Conservation (phyloP, 2,329 filamentous ascomycete genomes). For the Alternaria incomplexa region DNA sequence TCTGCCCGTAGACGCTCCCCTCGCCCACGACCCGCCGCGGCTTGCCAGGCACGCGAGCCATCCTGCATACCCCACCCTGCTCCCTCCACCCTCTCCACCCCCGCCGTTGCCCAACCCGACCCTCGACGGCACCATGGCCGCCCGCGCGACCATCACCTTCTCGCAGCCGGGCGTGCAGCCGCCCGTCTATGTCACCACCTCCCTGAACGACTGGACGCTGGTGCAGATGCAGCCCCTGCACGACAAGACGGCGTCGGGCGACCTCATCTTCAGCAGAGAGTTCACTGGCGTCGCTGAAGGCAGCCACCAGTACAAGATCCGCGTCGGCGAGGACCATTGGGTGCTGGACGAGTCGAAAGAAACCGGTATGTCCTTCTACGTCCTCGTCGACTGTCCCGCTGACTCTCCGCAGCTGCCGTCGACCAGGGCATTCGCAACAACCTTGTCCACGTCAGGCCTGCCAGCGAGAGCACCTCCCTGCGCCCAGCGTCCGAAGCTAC, state of each 20-base stretch:
- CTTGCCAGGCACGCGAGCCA: constrained; percentile 23
- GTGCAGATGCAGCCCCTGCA: constrained; percentile 66
- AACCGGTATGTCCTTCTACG: constrained; percentile 59
- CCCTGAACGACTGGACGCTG: constrained; percentile 71
- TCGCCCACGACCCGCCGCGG: constrained; percentile 5
- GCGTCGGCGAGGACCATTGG: constrained; percentile 70
- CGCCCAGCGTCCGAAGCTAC: constrained; percentile 1
- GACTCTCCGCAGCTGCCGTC: constrained; percentile 54
- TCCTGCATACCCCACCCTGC: constrained; percentile 5
- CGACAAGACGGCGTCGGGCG: constrained; percentile 57
- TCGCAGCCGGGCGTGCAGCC: constrained; percentile 65
- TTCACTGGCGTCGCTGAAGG: constrained; percentile 63
- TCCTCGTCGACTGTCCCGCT: constrained; percentile 12
- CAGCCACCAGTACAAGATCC: constrained; percentile 77
- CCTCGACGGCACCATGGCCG: constrained; percentile 25
- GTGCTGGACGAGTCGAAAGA: constrained; percentile 67
- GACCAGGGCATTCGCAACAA: constrained; percentile 63
- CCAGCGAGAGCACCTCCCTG: not conserved
- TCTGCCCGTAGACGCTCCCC: constrained; percentile 20
- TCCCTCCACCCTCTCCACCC: not conserved
- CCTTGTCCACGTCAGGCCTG: constrained; percentile 48
- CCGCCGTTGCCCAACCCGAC: not conserved
- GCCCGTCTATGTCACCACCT: constrained; percentile 74
- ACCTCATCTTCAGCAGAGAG: constrained; percentile 64
- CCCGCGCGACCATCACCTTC: constrained; percentile 64